phyloP scores from a whole-genome alignment of 1,284 basidiomycete genomes.

The Lignosus rhinocerotis region DNA sequence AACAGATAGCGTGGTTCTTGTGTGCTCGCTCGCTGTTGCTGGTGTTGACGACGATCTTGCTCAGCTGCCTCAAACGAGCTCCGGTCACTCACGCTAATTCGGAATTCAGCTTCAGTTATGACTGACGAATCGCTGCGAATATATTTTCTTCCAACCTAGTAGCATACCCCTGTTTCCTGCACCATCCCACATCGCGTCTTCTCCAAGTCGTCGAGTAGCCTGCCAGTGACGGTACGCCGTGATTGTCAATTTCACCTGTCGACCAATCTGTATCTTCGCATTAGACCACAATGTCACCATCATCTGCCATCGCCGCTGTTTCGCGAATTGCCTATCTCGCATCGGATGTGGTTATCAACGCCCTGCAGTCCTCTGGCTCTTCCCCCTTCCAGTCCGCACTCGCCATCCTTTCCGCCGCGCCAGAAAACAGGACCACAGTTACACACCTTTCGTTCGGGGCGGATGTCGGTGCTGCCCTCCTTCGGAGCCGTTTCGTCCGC shows the following conservation, averaged over 20 bases:
- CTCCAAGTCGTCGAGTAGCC: neutral
- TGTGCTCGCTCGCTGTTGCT: constrained; percentile 5
- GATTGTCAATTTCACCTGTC: constrained; percentile 2
- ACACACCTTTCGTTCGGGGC: constrained; percentile 53
- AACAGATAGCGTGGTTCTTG: constrained; percentile 24
- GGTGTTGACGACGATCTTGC: neutral
- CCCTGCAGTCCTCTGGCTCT: constrained; percentile 41
- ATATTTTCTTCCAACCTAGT: constrained; percentile 13
- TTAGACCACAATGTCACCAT: constrained; percentile 24
- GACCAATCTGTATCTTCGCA: constrained; percentile 12
- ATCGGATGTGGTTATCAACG: constrained; percentile 66
- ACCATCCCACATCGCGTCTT: neutral
- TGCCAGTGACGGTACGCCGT: neutral
- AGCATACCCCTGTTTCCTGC: neutral
- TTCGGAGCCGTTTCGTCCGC: constrained; percentile 35
- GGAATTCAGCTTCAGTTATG: constrained; percentile 18
- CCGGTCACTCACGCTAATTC: constrained; percentile 12
- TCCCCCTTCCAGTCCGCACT: constrained; percentile 38
- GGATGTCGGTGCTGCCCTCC: constrained; percentile 57
- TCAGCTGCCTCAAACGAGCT: neutral
- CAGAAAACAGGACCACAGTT: constrained; percentile 28
- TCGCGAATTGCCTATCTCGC: constrained; percentile 68
- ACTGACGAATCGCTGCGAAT: constrained; percentile 14
- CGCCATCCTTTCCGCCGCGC: constrained; percentile 13
- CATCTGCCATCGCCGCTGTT: constrained; percentile 44